Base-by-base conservation (phyloP, 352 stramenopile genomes). In the Phytopythium montanum region DNA sequence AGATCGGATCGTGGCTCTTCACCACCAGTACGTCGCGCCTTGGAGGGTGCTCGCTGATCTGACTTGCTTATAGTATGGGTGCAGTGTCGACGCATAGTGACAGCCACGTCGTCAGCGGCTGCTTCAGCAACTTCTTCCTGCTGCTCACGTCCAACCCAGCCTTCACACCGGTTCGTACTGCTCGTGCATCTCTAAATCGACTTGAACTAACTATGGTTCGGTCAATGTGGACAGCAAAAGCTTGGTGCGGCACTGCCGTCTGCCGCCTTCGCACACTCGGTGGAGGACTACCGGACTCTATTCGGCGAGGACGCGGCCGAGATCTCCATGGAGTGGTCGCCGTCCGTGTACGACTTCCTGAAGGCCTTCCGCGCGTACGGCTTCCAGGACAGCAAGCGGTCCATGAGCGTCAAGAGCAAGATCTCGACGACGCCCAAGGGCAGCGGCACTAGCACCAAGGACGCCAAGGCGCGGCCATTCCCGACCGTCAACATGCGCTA, bases 301-400 rank as follows among this genome's bases (percentile, higher is more conserved):
- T 68, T 87, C 44, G 72, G 72, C 29, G 36, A 56, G 1, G 39
- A 66, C 9, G 62, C 68, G n/a, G 58, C 64, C 21, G 25, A 66
- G 18, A 59, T 93, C 16, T 56, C 78, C 38, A 91, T 90, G 73
- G 79, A 78, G 46, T 94, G 85, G 85, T 60, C 72, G 28, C 81
- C 84, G 16, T 80, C 72, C 1, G 80, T 92, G 5, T 85, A 89
- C 56, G 76, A 94, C 50, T 92, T 94, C 56, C 68, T 94, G 12
- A 81, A 73, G 19, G 76, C 79, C 4, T 94, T 94, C 53, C 82
- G 81, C 13, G 72, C 74, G 18, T 94, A 88, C 48, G 85, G 85
- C 6, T 94, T 94, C 59, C 75, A 88, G 46, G 82, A 94, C 66
- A 89, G 73, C 56, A 94, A 94, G 59, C 77, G 85, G 9, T 91